These are phyloP conservation scores for Fistulinella cinereoalba DNA, from an alignment of 1,284 basidiomycete species.

Conservation along the genomic window DNA sequence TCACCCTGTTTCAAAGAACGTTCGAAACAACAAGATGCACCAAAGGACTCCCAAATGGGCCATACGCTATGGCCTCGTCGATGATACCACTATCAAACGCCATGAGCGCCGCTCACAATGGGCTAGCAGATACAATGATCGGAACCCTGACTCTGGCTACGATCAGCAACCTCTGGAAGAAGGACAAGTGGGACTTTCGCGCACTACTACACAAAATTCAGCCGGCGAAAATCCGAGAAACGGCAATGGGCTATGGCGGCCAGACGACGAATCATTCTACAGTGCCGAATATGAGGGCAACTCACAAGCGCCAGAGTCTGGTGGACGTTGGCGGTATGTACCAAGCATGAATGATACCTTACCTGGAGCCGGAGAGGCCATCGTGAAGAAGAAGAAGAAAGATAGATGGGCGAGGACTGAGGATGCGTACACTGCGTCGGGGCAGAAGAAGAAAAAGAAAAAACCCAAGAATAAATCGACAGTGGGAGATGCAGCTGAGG, in stretches of 20 bases:
- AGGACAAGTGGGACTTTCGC: constrained; percentile 53
- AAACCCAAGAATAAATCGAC: constrained; percentile 55
- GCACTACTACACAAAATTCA: constrained; percentile 9
- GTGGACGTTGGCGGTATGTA: constrained; percentile 74
- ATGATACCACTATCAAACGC: constrained; percentile 72
- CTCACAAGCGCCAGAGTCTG: constrained; percentile 30
- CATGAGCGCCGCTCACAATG: constrained; percentile 80
- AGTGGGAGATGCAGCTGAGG: constrained; percentile 40
- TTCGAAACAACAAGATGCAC: constrained; percentile 93
- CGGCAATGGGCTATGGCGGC: constrained; percentile 58
- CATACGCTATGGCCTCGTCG: constrained; percentile 82
- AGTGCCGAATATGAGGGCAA: constrained; percentile 42
- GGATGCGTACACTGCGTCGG: constrained; percentile 65
- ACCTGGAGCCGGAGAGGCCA: constrained; percentile 38
- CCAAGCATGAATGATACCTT: constrained; percentile 74
- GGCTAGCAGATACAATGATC: constrained; percentile 84
- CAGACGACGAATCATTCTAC: constrained; percentile 73
- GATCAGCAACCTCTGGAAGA: constrained; percentile 75
- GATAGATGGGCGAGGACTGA: constrained; percentile 81
- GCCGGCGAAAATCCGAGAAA: constrained; percentile 33
- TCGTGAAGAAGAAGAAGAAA: constrained; percentile 73
- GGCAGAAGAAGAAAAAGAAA: constrained; percentile 48
- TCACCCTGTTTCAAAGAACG: constrained; percentile 56
- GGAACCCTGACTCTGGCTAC: constrained; percentile 68
- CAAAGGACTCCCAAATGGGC: constrained; percentile 94